A percentile compares a stretch with the other conserved stretches of the same genome.
Evolutionary conservation across 768 basidiomycete genomes (phyloP).

Genomic region (Lentinus brumalis): DNA sequence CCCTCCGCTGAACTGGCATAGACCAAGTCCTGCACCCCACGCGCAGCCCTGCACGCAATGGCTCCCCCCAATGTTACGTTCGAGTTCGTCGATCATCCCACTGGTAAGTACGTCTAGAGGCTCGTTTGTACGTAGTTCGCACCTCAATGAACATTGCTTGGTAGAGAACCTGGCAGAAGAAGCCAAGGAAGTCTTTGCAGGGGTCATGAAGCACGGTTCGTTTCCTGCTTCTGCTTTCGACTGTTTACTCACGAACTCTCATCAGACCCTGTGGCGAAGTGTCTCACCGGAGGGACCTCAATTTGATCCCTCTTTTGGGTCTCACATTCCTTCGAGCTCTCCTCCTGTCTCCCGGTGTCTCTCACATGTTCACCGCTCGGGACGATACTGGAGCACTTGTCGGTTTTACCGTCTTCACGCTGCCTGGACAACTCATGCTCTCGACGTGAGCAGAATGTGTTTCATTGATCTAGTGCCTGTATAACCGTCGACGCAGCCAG

Average conservation of each 20-base stretch:
- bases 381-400: constrained; percentile 18
- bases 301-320: neutral
- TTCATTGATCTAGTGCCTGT: neutral
- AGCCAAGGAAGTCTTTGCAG: neutral
- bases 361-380: constrained; percentile 14
- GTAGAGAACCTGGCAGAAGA: neutral
- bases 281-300: constrained; percentile 3
- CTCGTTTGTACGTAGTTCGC: neutral
- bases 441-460: constrained; percentile 11
- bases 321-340: neutral
- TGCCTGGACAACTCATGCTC: constrained; percentile 15
- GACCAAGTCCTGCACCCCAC: too few relatives aligned
- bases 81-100: neutral
- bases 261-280: neutral
- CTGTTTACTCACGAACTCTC: neutral
- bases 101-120: neutral
- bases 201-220: neutral
- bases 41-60: neutral
- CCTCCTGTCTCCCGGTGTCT: constrained; percentile 2
- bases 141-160: neutral
- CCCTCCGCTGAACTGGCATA: too few relatives aligned
- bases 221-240: too few relatives aligned
- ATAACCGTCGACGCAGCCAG: neutral
- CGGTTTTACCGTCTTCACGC: constrained; percentile 15
- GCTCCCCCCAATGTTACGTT: neutral